phyloP scores from a whole-genome alignment of 169 alveolate species.

The Plasmodium cynomolgi region DNA sequence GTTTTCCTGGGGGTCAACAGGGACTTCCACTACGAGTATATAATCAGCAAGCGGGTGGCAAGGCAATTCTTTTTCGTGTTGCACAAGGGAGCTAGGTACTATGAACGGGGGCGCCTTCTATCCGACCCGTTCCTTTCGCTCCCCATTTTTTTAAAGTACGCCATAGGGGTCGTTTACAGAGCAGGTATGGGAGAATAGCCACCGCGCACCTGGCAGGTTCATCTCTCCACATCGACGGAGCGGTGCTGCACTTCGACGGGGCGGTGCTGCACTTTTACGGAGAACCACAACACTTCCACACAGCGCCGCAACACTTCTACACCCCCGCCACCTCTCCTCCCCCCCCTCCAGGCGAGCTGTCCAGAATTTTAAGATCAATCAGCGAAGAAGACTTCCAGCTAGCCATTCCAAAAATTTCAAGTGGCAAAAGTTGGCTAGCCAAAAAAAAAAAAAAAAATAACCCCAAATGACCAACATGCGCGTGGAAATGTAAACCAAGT shows the following conservation, averaged over 20 bases:
- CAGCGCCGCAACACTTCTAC: neutral
- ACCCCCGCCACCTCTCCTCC: neutral
- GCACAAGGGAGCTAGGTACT: neutral
- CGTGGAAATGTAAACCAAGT: neutral
- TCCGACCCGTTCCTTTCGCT: constrained; percentile 16
- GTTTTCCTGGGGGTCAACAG: constrained; percentile 45
- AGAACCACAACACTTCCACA: too few species aligned
- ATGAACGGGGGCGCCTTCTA: neutral
- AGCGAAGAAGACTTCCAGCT: constrained; percentile 47
- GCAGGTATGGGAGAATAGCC: neutral
- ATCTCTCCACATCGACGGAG: neutral
- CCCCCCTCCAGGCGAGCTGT: constrained; percentile 2
- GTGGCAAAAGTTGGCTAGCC: neutral
- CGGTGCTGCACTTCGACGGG: neutral
- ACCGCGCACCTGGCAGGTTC: neutral
- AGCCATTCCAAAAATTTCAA: constrained; percentile 14
- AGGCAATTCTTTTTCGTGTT: constrained; percentile 11
- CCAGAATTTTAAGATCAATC: constrained; percentile 22
- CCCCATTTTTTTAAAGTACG: constrained; percentile 37
- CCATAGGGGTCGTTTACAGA: neutral
- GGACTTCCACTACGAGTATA: constrained; percentile 24
- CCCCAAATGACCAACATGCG: neutral
- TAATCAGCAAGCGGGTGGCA: neutral
- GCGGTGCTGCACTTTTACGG: neutral
- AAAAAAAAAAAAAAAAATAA: neutral